Evolutionary conservation across 148 eudicot species (phyloP).

Genomic region (Talinum fruticosum): DNA sequence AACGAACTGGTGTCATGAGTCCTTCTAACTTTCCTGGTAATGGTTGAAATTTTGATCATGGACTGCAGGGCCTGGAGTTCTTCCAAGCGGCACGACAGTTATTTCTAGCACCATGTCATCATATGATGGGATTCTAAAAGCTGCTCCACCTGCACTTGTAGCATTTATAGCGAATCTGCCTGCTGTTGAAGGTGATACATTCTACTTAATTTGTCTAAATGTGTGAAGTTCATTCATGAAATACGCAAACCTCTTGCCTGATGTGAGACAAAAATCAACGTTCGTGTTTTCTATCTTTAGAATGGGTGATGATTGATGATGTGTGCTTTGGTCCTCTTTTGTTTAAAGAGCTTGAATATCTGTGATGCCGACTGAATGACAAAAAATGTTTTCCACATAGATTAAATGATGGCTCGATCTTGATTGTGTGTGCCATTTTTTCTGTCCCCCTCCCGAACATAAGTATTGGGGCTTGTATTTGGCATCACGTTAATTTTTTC

Average conservation of each 20-base stretch:
- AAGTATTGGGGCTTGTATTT: too few relatives aligned
- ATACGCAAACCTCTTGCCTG: not conserved
- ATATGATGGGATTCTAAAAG: conserved; percentile 63
- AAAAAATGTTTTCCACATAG: not conserved
- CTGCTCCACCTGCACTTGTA: conserved; percentile 65
- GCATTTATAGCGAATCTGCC: conserved; percentile 79
- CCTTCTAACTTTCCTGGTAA: not conserved
- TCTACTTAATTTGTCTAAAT: not conserved
- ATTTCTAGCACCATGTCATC: conserved; percentile 36
- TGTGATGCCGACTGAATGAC: not conserved
- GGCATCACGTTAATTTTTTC: too few relatives aligned
- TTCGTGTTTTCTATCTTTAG: not conserved
- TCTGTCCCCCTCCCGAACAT: too few relatives aligned
- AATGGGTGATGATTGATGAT: not conserved
- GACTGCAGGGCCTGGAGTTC: conserved; percentile 32
- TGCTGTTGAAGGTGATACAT: conserved; percentile 62
- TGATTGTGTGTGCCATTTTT: not conserved
- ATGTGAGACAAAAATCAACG: not conserved
- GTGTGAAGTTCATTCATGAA: not conserved
- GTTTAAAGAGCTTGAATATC: not conserved
- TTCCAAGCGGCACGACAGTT: conserved; percentile 37
- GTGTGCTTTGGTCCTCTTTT: not conserved
- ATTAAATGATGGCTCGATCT: not conserved
- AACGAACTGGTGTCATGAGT: not conserved
- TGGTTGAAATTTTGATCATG: not conserved